Evolutionary conservation across 192 early-diverging fungal species (phyloP).

Genomic region (Backusella mclennaniae): DNA sequence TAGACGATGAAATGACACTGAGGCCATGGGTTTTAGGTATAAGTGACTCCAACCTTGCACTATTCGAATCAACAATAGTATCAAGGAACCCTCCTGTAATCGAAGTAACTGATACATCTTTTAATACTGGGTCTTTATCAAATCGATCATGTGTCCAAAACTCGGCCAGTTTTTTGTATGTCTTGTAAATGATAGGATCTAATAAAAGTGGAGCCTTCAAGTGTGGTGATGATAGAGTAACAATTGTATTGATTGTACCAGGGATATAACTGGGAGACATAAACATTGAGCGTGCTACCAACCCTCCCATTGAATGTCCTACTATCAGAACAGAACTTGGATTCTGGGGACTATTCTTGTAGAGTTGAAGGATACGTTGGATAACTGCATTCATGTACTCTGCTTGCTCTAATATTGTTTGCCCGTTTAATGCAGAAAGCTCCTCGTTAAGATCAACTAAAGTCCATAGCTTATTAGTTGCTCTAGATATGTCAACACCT

Average conservation of each 20-base stretch:
- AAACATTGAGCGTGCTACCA: conserved; percentile 84
- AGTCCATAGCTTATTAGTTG: background rate
- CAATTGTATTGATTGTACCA: conserved; percentile 74
- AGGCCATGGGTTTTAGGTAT: conserved; percentile 69
- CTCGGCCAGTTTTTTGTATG: conserved; percentile 66
- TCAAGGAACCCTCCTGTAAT: conserved; percentile 91
- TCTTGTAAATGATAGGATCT: conserved; percentile 48
- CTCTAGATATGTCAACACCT: background rate
- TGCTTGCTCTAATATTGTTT: conserved; percentile 78
- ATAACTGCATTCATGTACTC: conserved; percentile 77
- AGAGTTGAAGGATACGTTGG: conserved; percentile 64
- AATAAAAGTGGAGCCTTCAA: conserved; percentile 76
- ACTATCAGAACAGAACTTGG: conserved; percentile 74
- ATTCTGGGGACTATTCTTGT: conserved; percentile 26
- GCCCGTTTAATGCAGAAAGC: conserved; percentile 82
- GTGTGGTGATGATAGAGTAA: conserved; percentile 91
- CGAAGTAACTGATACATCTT: conserved; percentile 74
- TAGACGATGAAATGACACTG: conserved; percentile 71
- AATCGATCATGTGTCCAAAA: conserved; percentile 63
- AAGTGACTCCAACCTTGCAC: conserved; percentile 63
- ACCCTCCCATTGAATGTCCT: conserved; percentile 95
- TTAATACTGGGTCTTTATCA: conserved; percentile 25
- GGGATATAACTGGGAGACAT: conserved; percentile 66
- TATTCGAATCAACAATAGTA: conserved; percentile 77
- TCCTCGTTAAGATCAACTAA: conserved; percentile 86